Evolutionary conservation across 2,329 filamentous ascomycete species (phyloP).

Genomic region (Ciborinia camelliae): DNA sequence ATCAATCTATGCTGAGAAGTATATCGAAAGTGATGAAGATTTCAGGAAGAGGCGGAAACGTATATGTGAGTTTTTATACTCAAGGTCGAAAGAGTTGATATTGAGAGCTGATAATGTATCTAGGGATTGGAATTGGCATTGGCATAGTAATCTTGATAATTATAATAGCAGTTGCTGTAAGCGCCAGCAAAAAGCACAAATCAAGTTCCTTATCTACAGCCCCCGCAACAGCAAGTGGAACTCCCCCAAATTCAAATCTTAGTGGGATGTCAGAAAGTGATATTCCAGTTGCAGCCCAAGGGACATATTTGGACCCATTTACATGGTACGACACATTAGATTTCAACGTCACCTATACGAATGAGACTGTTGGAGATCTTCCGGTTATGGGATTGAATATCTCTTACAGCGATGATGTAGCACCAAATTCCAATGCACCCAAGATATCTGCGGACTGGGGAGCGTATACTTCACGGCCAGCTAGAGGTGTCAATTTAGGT

Average conservation of each 20-base stretch:
- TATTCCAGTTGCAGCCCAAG: constrained; percentile 61
- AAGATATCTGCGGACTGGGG: constrained; percentile 72
- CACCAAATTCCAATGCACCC: constrained; percentile 76
- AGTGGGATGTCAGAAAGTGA: constrained; percentile 47
- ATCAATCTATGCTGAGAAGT: constrained; percentile 12
- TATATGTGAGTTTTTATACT: constrained; percentile 49
- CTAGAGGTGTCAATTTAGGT: constrained; percentile 87
- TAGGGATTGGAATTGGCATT: constrained; percentile 51
- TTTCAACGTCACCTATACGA: constrained; percentile 94
- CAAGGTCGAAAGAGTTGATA: not conserved
- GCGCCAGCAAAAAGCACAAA: constrained; percentile 60
- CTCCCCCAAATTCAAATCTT: constrained; percentile 45
- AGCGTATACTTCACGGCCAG: constrained; percentile 71
- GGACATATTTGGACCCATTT: constrained; percentile 81
- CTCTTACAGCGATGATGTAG: constrained; percentile 78
- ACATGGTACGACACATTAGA: constrained; percentile 86
- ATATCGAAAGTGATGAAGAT: constrained; percentile 17
- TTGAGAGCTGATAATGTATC: constrained; percentile 22
- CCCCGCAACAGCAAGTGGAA: constrained; percentile 22
- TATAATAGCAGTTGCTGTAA: constrained; percentile 64
- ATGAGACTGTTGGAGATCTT: constrained; percentile 78
- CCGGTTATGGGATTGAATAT: constrained; percentile 85
- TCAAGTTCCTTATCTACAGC: constrained; percentile 29
- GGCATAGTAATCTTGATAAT: constrained; percentile 58
- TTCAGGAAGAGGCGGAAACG: constrained; percentile 51